Conservation (phyloP, 257 asterid genomes). For the Salvia miltiorrhiza region DNA sequence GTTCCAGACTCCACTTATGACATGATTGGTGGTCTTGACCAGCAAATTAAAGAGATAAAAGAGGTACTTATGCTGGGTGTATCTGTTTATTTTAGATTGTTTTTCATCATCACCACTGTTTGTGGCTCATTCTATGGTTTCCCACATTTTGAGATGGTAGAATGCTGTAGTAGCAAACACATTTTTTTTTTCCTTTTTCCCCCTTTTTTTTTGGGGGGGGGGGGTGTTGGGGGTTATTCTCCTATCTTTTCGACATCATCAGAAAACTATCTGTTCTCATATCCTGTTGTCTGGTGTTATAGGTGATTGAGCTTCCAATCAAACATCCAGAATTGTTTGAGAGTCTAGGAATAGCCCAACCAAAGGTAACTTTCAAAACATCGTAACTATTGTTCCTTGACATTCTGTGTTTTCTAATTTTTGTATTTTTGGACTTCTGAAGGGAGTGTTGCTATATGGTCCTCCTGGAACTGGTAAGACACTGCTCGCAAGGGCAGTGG, state of each 20-base stretch:
- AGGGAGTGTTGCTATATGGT: conserved; percentile 63
- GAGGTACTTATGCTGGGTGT: conserved; percentile 48
- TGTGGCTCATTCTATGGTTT: background rate
- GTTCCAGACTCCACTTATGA: conserved; percentile 97
- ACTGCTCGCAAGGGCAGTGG: conserved; percentile 65
- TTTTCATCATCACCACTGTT: background rate
- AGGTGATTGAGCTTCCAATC: conserved; percentile 69
- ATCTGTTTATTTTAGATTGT: conserved; percentile 9
- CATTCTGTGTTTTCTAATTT: conserved; percentile 1
- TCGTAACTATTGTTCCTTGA: background rate
- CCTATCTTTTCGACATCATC: background rate
- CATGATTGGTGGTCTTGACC: conserved; percentile 99
- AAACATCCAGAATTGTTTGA: conserved; percentile 63
- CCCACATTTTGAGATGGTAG: background rate
- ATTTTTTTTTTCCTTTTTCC: background rate
- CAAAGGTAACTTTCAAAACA: conserved; percentile 49
- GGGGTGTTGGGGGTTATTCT: background rate
- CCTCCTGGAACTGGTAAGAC: conserved; percentile 75
- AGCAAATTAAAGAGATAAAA: conserved; percentile 92
- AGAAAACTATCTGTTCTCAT: conserved; percentile 3
- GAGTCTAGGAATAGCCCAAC: conserved; percentile 67
- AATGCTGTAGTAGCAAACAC: background rate
- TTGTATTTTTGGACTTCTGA: conserved; percentile 19
- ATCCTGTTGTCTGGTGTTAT: conserved; percentile 18
- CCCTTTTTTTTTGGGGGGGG: no score